These are phyloP conservation scores for Xerocomellus dryophilus DNA, from an alignment of 768 basidiomycete genomes.

Conservation along the genomic window DNA sequence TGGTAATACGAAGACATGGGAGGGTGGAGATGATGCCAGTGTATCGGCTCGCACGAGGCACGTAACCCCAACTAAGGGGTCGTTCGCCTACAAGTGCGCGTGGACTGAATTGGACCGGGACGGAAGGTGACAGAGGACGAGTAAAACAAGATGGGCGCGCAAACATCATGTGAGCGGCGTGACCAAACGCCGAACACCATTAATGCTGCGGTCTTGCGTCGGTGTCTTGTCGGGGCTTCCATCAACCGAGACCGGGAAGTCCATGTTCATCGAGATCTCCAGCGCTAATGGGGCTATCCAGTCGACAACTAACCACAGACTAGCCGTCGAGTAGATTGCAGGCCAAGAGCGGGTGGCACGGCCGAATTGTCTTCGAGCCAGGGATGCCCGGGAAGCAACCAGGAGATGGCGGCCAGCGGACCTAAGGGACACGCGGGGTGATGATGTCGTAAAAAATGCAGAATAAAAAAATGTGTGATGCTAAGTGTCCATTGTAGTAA, in stretches of 20 bases:
- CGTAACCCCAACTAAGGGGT: constrained; percentile 82
- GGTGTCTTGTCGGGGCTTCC: constrained; percentile 51
- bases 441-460: constrained; percentile 41
- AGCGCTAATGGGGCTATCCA: constrained; percentile 17
- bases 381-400: constrained; percentile 14
- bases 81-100: constrained; percentile 63
- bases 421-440: constrained; percentile 20
- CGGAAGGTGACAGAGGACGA: constrained; percentile 38
- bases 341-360: constrained; percentile 47
- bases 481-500: constrained; percentile 45
- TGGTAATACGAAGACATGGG: constrained; percentile 20
- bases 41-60: constrained; percentile 76
- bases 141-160: constrained; percentile 47
- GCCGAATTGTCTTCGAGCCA: constrained; percentile 43
- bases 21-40: constrained; percentile 49
- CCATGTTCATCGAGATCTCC: constrained; percentile 50
- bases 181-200: constrained; percentile 57
- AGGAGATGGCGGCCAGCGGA: constrained; percentile 16
- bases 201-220: constrained; percentile 66
- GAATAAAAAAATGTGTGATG: constrained; percentile 39
- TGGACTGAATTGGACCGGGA: constrained; percentile 55
- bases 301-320: constrained; percentile 40
- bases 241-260: constrained; percentile 50
- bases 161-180: constrained; percentile 42
- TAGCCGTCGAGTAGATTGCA: constrained; percentile 30